Evolutionary conservation across 306 rosid genomes (phyloP).

Genomic region (Corylus avellana): DNA sequence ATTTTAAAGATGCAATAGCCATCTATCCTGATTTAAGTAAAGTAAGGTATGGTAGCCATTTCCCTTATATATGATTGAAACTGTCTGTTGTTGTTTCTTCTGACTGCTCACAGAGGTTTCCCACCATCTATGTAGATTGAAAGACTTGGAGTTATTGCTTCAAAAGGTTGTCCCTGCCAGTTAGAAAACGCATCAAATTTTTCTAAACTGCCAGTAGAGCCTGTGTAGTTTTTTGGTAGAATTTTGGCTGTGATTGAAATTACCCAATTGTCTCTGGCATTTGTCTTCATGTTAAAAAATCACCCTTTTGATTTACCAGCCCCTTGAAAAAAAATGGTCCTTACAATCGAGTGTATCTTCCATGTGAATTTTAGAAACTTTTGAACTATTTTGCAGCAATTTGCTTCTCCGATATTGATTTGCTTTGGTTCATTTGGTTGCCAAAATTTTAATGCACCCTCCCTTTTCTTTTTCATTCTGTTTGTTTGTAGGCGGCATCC

Average conservation of each 20-base stretch:
- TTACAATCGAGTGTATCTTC: too few relatives aligned
- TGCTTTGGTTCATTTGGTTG: too few relatives aligned
- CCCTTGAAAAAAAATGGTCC: not conserved
- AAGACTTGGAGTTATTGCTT: slow-evolving; percentile 74
- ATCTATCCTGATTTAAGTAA: slow-evolving; percentile 80
- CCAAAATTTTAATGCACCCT: too few relatives aligned
- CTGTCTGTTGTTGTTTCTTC: not conserved
- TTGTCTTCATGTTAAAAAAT: not conserved
- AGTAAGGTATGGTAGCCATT: slow-evolving; percentile 50
- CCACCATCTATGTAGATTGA: slow-evolving; percentile 58
- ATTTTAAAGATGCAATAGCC: slow-evolving; percentile 80
- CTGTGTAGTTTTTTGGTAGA: not conserved
- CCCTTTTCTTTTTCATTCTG: too few relatives aligned
- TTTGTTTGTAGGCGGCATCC: too few relatives aligned
- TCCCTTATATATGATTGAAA: not conserved
- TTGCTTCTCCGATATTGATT: too few relatives aligned
- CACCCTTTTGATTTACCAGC: not conserved
- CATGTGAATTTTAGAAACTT: too few relatives aligned
- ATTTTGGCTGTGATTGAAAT: not conserved
- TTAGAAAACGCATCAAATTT: slow-evolving; percentile 27
- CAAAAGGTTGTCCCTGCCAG: slow-evolving; percentile 57
- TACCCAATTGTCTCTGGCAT: not conserved
- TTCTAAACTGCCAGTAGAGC: not conserved
- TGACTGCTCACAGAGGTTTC: slow-evolving; percentile 3
- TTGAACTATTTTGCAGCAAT: too few relatives aligned